Base-by-base conservation (phyloP, 2,329 filamentous ascomycete genomes). In the Aspergillus fischeri region DNA sequence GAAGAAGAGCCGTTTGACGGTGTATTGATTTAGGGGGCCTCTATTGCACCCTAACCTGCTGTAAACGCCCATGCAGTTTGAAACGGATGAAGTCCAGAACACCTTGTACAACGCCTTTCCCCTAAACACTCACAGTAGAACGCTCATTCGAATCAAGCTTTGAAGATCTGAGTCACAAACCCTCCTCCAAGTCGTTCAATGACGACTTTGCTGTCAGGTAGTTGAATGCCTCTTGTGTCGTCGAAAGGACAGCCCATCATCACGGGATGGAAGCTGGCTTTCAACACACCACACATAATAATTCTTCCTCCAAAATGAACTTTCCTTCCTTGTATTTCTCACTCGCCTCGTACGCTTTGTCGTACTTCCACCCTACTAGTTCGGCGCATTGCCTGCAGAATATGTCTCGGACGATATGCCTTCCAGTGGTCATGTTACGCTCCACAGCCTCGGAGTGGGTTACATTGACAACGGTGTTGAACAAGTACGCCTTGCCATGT, bases 251-350 rank as follows among this genome's bases (percentile, higher is more conserved):
- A 25, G 24, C 24, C 44, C 44, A 24, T 17, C 44, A 47, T 47
- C 10, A 17, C 4, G 7, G 21, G 9, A 52, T 51, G 25, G 24
- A 21, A 21, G 5, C 8, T 14, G 21, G 11, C 14, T 21, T 53
- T 60, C 73, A 86, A 67, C 80, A 84, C 59, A 97, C 92, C 65
- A 86, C 87, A 75, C 90, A 93, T 42, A 97, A 81, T 62, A 97
- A 77, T 78, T 96, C 92, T 32, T 90, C 90, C 80, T 97, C 93
- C 56, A 99, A 82, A 59, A 99, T 99, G 73, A 90, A 97, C 78
- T 97, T 99, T 55, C 92, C 92, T 81, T 99, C 94, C 80, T 99
- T 99, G 78, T 99, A 99, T 78, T 96, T 96, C 83, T 99, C 93
- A 63, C 83, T 87, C 35, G 80, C 76, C 79, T 99, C 94, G 73